Conservation (phyloP, 2,329 filamentous ascomycete species). For the Arachnomyces sp. region DNA sequence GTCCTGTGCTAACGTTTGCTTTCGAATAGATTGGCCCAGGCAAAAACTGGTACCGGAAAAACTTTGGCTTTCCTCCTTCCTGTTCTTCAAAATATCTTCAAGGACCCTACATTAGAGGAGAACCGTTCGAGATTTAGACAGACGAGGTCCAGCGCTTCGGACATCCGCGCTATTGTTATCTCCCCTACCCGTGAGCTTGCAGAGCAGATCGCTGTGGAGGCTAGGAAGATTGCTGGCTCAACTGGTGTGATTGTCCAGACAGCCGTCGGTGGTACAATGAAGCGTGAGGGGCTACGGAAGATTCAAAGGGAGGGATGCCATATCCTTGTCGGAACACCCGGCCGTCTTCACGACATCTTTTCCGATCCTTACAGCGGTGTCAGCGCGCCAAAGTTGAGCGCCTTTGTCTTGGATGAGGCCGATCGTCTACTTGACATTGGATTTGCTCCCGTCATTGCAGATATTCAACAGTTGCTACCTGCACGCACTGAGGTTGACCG, state of each 20-base stretch:
- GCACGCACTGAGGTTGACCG: conserved; percentile 54
- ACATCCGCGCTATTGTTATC: conserved; percentile 53
- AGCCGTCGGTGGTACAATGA: conserved; percentile 88
- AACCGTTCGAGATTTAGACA: conserved; percentile 1
- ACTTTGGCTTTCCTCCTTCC: conserved; percentile 89
- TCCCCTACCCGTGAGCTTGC: conserved; percentile 57
- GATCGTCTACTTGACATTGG: conserved; percentile 59
- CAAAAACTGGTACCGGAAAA: conserved; percentile 95
- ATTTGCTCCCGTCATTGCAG: conserved; percentile 57
- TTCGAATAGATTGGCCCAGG: conserved; percentile 66
- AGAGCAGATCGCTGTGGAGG: conserved; percentile 62
- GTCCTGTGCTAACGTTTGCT: conserved; percentile 13
- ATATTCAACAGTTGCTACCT: conserved; percentile 58
- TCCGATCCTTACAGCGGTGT: conserved; percentile 56
- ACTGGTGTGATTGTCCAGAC: conserved; percentile 63
- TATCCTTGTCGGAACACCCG: conserved; percentile 82
- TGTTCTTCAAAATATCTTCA: conserved; percentile 68
- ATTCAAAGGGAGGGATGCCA: conserved; percentile 74
- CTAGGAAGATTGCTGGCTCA: conserved; percentile 53
- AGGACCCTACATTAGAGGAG: conserved; percentile 50
- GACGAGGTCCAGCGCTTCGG: conserved; percentile 25
- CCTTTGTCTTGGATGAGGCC: conserved; percentile 58
- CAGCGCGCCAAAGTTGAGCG: conserved; percentile 51
- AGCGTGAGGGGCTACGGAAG: conserved; percentile 55
- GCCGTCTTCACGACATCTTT: conserved; percentile 74